Conservation (phyloP, 371 early-diverging fungal species). For the Batkoa obscura region DNA sequence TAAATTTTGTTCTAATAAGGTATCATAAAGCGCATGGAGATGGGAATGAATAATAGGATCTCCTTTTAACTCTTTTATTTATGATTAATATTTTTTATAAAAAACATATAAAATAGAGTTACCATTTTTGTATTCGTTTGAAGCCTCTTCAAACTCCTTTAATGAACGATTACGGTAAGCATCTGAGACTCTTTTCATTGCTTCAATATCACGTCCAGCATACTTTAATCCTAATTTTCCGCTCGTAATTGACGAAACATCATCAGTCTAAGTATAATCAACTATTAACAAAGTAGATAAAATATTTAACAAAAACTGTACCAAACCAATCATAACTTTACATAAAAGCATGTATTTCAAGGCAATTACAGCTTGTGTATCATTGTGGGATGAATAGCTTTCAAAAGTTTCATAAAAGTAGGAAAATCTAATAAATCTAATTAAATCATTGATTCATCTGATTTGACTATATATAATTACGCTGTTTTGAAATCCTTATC, state of each 20-base stretch:
- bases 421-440: constrained; percentile 23
- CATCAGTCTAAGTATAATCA: constrained; percentile 36
- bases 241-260: constrained; percentile 65
- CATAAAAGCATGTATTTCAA: constrained; percentile 93
- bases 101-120: constrained; percentile 3
- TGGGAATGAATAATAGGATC: constrained; percentile 86
- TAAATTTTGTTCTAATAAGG: constrained; percentile 91
- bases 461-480: constrained; percentile 16
- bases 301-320: constrained; percentile 12
- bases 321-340: constrained; percentile 91
- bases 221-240: constrained; percentile 65
- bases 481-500: constrained; percentile 98
- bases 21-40: constrained; percentile 83
- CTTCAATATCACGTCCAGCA: constrained; percentile 61
- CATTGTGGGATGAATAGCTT: constrained; percentile 72
- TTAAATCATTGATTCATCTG: not conserved
- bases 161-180: constrained; percentile 89
- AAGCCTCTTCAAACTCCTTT: constrained; percentile 78
- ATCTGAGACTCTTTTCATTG: constrained; percentile 83
- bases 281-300: not conserved
- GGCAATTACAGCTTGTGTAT: constrained; percentile 65
- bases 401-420: constrained; percentile 98
- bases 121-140: constrained; percentile 67
- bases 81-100: not conserved
- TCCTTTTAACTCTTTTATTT: constrained; percentile 45